Evolutionary conservation across 2,329 filamentous ascomycete species (phyloP), one percentile per base, ranked within the genome.

Genomic region (Thermoascus crustaceus): DNA sequence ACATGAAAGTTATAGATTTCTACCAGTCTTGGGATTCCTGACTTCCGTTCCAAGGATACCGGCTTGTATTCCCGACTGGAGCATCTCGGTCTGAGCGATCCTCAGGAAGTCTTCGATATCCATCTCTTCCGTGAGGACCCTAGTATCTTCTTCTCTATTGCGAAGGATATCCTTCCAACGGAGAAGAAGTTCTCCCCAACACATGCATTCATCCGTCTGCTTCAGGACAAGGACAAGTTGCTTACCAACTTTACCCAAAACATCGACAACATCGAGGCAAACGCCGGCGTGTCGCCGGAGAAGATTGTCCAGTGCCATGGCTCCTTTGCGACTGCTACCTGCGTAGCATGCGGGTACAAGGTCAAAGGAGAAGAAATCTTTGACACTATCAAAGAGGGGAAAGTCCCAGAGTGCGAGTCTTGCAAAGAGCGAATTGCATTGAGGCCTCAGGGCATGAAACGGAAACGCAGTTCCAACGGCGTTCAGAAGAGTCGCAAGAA

Each of bases 171-270:
- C 45, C 67, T 96, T 19, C 87, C 89, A 7, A 76, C 78, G 14
- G 79, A 81, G 9, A 79, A 85, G 46, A 79, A 79, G 50, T 94
- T 79, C 67, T 87, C 89, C 1, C 88, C 89, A 0, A 96, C 91
- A 0, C 91, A 98, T 68, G 80, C 82, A 35, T 98, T 98, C 66
- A 93, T 98, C 53, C 78, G 80, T 21, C 72, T 95, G 49, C 74
- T 98, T 22, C 85, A 98, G 60, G 75, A 89, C 48, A 83, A 87
- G 59, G 79, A 76, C 46, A 94, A 94, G 60, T 75, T 98, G 5
- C 75, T 95, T 40, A 96, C 88, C 26, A 95, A 96, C 64, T 98
- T 95, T 67, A 94, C 91, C 0, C 91, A 98, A 58, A 98, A 98
- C 60, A 96, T 98, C 53, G 91, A 98, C 68, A 95, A 95, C 50